Evolutionary conservation across 2,329 filamentous ascomycete genomes (phyloP), one percentile per base, ranked within the genome.

Genomic region (Penicillium sp.): DNA sequence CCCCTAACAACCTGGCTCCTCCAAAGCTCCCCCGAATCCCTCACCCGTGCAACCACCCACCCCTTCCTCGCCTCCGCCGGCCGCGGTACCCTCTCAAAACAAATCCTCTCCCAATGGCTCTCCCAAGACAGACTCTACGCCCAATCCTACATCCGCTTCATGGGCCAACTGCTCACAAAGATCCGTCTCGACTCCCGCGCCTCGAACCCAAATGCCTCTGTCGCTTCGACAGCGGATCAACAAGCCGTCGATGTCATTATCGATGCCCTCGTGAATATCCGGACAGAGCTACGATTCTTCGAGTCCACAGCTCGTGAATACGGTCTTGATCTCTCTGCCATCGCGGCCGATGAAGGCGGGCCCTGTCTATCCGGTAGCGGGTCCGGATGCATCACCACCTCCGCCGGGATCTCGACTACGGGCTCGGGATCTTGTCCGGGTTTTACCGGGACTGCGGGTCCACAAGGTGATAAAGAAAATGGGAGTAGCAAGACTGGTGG

Each of bases 91-190:
- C 75, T 89, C 18, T 75, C 82, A 18, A 83, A 83, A 47, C 66
- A 76, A 0, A 73, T 78, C 1, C 76, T 90, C 11, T 81, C 82
- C 20, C 79, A 81, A 69, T 91, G 88, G 88, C 83, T 91, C 42
- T 83, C 85, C 12, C 88, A 89, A 70, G 88, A 90, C 71, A 79
- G 85, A 8, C 81, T 90, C 56, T 89, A 90, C 72, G 85, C 87
- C 31, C 85, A 89, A 60, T 82, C 83, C 49, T 89, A 90, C 72
- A 82, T 89, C 62, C 80, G 82, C 25, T 89, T 88, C 62, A 82
- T 86, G 22, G 86, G 86, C 8, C 76, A 79, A n/a, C 72, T 89
- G 7, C 81, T 90, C 26, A 77, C 82, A 31, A 84, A 86, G 60
- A 78, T 89, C 43, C 74, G 82, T 5, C 76, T 89, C 0, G 42